Conservation (phyloP, 768 basidiomycete genomes). For the Daedalea quercina region DNA sequence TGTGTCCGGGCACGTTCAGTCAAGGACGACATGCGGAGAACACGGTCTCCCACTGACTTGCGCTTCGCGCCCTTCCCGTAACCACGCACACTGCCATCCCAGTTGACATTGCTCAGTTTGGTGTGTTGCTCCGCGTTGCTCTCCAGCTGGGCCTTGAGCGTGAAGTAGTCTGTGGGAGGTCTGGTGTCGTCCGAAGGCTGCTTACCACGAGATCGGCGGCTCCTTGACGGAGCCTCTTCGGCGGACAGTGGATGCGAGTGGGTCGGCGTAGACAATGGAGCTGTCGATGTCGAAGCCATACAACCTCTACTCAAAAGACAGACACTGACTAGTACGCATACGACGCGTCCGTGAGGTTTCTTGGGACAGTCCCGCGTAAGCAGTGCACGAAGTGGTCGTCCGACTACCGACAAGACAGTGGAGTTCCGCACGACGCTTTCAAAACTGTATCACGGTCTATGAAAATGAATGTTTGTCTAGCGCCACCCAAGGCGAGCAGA, state of each 20-base stretch:
- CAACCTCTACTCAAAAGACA: not conserved
- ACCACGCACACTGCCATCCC: conserved; percentile 54
- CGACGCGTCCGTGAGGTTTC: too few species aligned
- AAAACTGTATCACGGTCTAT: too few species aligned
- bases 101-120: conserved; percentile 24
- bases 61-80: conserved; percentile 34
- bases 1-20: not conserved
- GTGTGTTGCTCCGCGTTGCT: conserved; percentile 27
- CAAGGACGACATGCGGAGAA: not conserved
- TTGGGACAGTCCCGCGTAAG: too few species aligned
- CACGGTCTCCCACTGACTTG: conserved; percentile 11
- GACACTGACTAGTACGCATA: too few species aligned
- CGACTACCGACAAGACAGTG: too few species aligned
- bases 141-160: conserved; percentile 57
- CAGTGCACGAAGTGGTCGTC: too few species aligned
- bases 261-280: conserved; percentile 22
- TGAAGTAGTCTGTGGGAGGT: conserved; percentile 49
- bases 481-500: too few species aligned
- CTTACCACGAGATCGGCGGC: conserved; percentile 41
- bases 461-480: too few species aligned
- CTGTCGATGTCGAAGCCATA: conserved; percentile 5
- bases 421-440: too few species aligned
- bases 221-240: conserved; percentile 38
- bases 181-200: conserved; percentile 20
- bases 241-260: conserved; percentile 67